Percentiles rank a stretch among this genome's conserved stretches.
Conservation (phyloP, 805 yeast species). For the Wickerhamiella allomyrinae region DNA sequence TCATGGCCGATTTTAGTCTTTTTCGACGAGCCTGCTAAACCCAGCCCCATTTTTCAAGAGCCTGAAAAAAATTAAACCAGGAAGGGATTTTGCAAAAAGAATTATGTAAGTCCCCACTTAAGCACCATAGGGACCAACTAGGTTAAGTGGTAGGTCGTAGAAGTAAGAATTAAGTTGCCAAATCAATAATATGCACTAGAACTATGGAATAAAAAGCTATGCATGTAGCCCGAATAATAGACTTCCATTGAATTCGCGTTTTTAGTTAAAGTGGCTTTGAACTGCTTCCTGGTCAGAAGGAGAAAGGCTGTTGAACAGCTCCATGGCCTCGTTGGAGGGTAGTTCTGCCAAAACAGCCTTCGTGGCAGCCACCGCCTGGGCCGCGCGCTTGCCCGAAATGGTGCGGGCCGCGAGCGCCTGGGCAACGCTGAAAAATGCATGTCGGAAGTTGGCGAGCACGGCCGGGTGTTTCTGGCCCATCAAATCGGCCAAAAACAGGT, state of each 20-base stretch:
- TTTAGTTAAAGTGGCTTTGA: constrained; percentile 38
- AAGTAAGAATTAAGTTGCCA: too few species aligned
- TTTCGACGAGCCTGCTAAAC: constrained; percentile 46
- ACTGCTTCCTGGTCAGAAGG: constrained; percentile 45
- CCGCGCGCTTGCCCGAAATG: constrained; percentile 58
- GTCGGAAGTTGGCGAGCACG: constrained; percentile 39
- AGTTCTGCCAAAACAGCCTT: constrained; percentile 48
- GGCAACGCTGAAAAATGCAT: constrained; percentile 52
- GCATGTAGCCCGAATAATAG: too few species aligned
- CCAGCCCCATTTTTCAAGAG: constrained; percentile 20
- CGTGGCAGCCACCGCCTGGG: constrained; percentile 43
- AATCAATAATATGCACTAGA: too few species aligned
- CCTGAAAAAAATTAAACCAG: background rate
- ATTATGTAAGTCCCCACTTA: constrained; percentile 1
- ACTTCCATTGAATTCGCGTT: background rate
- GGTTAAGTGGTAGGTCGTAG: too few species aligned
- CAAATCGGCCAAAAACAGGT: constrained; percentile 57
- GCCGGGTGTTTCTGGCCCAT: constrained; percentile 53
- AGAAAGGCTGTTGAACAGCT: constrained; percentile 46
- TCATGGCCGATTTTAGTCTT: constrained; percentile 82
- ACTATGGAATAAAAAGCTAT: too few species aligned
- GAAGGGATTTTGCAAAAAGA: background rate
- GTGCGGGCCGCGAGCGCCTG: constrained; percentile 61
- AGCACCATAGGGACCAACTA: too few species aligned
- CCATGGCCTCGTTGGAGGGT: constrained; percentile 58